These are phyloP conservation scores for Clarireedia hainanense DNA, from an alignment of 2,329 filamentous ascomycete genomes.

Conservation along the genomic window DNA sequence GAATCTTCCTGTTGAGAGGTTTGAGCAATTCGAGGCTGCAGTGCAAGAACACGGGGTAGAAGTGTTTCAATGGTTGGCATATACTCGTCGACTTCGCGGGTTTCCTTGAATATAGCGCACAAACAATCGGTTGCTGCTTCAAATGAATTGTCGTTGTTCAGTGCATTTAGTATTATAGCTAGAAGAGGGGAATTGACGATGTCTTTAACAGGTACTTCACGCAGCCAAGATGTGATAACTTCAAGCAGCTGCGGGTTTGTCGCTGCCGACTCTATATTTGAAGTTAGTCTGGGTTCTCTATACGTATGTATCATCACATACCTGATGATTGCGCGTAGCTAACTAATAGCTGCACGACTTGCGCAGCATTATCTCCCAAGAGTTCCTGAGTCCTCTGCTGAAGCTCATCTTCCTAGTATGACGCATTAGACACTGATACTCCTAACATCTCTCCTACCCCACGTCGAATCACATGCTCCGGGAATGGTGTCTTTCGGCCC, in stretches of 20 bases:
- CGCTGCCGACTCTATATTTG: constrained; percentile 56
- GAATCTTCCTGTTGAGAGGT: constrained; percentile 73
- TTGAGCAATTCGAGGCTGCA: constrained; percentile 69
- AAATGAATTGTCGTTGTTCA: constrained; percentile 69
- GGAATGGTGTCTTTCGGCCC: constrained; percentile 50
- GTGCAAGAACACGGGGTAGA: constrained; percentile 69
- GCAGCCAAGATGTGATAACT: constrained; percentile 93
- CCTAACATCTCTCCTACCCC: constrained; percentile 29
- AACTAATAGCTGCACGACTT: constrained; percentile 79
- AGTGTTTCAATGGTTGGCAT: constrained; percentile 73
- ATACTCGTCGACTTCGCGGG: constrained; percentile 86
- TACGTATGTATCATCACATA: constrained; percentile 38
- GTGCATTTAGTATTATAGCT: constrained; percentile 68
- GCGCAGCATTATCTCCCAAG: constrained; percentile 79
- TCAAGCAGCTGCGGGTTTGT: constrained; percentile 87
- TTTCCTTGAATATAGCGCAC: constrained; percentile 86
- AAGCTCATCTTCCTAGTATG: constrained; percentile 86
- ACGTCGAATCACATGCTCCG: constrained; percentile 29
- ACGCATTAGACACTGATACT: constrained; percentile 40
- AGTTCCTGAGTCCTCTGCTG: constrained; percentile 77
- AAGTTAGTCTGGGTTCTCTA: constrained; percentile 19
- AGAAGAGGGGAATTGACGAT: constrained; percentile 82
- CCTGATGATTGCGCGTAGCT: constrained; percentile 89
- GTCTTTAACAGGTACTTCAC: constrained; percentile 78
- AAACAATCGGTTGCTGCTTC: constrained; percentile 88